A percentile compares a stretch with the other conserved stretches of the same genome.
Conservation (phyloP, 305 asterid species). For the Solanum aculeatissimum region DNA sequence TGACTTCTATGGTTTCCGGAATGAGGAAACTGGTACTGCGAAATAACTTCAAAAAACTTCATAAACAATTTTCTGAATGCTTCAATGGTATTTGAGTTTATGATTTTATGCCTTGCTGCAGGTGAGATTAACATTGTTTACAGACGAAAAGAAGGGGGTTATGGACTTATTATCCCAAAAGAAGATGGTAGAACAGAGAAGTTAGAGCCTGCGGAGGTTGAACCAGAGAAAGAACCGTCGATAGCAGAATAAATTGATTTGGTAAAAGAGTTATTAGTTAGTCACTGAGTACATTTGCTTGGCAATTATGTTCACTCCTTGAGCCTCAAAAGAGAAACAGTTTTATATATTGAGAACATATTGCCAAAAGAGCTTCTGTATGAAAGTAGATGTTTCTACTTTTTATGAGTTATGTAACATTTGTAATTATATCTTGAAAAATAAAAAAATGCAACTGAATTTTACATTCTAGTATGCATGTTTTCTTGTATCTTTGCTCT, state of each 20-base stretch:
- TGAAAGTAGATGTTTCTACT: background rate
- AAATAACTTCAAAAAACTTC: background rate
- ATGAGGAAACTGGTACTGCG: conserved; percentile 67
- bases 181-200: conserved; percentile 41
- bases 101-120: conserved; percentile 12
- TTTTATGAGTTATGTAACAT: background rate
- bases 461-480: background rate
- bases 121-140: conserved; percentile 81
- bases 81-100: background rate
- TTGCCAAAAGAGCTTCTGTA: background rate
- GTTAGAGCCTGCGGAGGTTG: conserved; percentile 32
- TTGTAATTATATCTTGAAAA: background rate
- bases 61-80: background rate
- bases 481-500: background rate
- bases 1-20: conserved; percentile 85
- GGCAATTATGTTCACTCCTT: background rate
- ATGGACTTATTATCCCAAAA: conserved; percentile 71
- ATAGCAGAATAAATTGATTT: conserved; percentile 8
- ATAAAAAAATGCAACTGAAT: background rate
- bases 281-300: background rate
- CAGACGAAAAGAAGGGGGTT: conserved; percentile 70
- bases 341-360: background rate
- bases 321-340: background rate
- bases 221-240: conserved; percentile 17
- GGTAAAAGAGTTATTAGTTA: background rate